These are phyloP conservation scores for Saturnispora galanensis DNA, from an alignment of 805 yeast genomes.

Conservation along the genomic window DNA sequence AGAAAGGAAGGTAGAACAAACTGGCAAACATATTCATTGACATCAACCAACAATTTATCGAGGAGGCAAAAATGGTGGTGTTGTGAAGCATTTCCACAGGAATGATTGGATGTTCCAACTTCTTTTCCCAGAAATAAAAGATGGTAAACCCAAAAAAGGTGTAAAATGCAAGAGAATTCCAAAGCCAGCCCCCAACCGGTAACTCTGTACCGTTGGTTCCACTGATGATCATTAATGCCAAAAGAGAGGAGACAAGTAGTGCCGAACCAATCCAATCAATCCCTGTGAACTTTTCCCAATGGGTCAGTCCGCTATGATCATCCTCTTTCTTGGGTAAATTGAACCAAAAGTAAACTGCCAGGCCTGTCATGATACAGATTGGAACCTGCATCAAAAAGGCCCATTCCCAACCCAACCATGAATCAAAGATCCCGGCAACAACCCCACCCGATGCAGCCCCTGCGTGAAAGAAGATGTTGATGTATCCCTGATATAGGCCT, in stretches of 20 bases:
- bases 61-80: conserved; percentile 54
- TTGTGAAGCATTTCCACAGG: conserved; percentile 51
- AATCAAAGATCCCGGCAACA: conserved; percentile 48
- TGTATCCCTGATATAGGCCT: conserved; percentile 76
- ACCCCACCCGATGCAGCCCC: conserved; percentile 72
- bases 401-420: conserved; percentile 55
- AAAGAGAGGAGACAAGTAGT: conserved; percentile 45
- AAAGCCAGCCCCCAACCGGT: conserved; percentile 35
- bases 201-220: conserved; percentile 54
- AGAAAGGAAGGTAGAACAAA: conserved; percentile 64
- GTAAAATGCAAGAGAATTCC: conserved; percentile 24
- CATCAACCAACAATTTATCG: conserved; percentile 59
- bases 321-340: conserved; percentile 28
- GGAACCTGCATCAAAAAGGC: conserved; percentile 48
- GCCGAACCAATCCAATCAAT: conserved; percentile 52
- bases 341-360: conserved; percentile 29
- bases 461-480: conserved; percentile 63
- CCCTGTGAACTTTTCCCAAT: conserved; percentile 20
- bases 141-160: conserved; percentile 12
- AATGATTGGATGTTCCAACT: conserved; percentile 47
- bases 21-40: conserved; percentile 59
- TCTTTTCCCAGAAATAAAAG: conserved; percentile 14
- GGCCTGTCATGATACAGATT: conserved; percentile 34
- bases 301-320: conserved; percentile 18
- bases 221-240: conserved; percentile 52